Conservation (phyloP, 495 filamentous ascomycete genomes). For the Hypoxylon intermedium region DNA sequence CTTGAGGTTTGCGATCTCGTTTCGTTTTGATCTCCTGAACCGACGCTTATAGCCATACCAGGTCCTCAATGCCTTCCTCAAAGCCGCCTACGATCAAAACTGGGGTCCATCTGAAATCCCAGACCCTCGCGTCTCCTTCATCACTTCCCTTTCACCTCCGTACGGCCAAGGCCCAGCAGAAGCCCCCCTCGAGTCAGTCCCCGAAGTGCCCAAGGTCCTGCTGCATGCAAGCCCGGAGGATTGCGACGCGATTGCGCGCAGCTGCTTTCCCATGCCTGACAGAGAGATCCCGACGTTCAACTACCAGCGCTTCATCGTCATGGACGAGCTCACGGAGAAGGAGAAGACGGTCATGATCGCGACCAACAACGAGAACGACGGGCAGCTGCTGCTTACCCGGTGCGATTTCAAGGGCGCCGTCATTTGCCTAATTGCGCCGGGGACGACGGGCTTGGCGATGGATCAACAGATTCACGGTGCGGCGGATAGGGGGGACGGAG, state of each 20-base stretch:
- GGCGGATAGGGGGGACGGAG: not conserved
- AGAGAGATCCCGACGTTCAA: too few species aligned
- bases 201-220: not conserved
- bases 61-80: not conserved
- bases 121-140: not conserved
- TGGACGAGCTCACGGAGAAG: too few species aligned
- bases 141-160: not conserved
- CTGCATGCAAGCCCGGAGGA: not conserved
- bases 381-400: not conserved
- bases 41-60: not conserved
- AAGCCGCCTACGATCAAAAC: conserved; percentile 1
- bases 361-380: not conserved
- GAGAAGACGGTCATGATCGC: not conserved
- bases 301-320: too few species aligned
- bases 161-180: not conserved
- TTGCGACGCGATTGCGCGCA: not conserved
- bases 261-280: too few species aligned
- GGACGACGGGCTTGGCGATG: not conserved
- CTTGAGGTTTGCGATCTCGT: not conserved
- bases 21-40: not conserved
- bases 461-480: not conserved
- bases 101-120: not conserved
- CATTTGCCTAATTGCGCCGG: not conserved
- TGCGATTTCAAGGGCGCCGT: not conserved
- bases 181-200: not conserved